Percentiles rank a stretch among this genome's conserved stretches.
Evolutionary conservation across 139 green algal genomes (phyloP).

Genomic region (Spirogloea muscicola): DNA sequence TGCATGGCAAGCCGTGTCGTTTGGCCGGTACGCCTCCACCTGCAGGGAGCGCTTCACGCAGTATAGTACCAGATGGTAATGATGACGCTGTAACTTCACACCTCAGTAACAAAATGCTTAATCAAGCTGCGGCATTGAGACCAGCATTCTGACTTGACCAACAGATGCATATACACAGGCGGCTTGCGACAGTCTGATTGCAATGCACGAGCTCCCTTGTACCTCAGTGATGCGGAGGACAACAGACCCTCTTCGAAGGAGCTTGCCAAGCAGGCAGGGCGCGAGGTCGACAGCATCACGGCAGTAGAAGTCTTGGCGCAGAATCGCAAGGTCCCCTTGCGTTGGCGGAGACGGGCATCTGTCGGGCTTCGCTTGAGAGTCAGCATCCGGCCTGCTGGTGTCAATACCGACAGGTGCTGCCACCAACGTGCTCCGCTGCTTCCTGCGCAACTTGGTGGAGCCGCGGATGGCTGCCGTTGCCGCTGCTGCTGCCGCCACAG

Average conservation of each 20-base stretch:
- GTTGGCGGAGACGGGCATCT: no score
- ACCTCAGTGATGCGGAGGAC: slow-evolving; percentile 45
- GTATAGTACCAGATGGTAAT: background rate
- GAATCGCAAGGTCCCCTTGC: no score
- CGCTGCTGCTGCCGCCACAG: no score
- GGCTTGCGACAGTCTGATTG: background rate
- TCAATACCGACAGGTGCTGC: no score
- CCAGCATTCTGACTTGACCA: background rate
- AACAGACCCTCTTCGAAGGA: slow-evolving; percentile 27
- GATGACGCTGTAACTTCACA: background rate
- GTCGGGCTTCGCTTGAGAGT: no score
- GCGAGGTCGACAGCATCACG: slow-evolving; percentile 28
- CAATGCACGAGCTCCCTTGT: background rate
- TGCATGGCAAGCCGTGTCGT: slow-evolving; percentile 43
- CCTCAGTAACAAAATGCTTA: background rate
- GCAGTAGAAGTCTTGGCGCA: slow-evolving; percentile 20
- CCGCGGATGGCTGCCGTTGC: no score
- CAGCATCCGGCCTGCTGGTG: no score
- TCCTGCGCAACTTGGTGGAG: no score
- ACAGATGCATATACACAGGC: background rate
- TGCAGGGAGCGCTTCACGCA: background rate
- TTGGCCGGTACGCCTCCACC: slow-evolving; percentile 39
- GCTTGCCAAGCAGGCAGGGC: slow-evolving; percentile 25
- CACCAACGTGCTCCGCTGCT: no score
- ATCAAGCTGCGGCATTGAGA: slow-evolving; percentile 5